A percentile compares a stretch with the other conserved stretches of the same genome.
Evolutionary conservation across 2,329 filamentous ascomycete genomes (phyloP).

Genomic region (Cladosporium velox): DNA sequence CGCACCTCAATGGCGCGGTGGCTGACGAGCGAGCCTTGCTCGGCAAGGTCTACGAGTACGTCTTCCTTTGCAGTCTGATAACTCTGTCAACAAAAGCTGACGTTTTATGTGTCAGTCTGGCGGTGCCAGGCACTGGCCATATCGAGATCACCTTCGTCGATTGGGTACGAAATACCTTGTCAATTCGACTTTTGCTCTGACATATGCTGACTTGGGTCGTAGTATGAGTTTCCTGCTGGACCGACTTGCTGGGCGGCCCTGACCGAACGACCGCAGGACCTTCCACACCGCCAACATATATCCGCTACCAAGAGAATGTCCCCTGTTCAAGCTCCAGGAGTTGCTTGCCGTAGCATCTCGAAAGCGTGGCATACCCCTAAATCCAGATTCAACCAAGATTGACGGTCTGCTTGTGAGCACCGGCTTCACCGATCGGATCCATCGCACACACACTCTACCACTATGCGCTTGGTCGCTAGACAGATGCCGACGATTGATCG

Average conservation of each 20-base stretch:
- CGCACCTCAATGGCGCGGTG: not conserved
- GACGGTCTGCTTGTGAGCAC: not conserved
- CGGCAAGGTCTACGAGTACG: not conserved
- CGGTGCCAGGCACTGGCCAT: not conserved
- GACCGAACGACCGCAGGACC: not conserved
- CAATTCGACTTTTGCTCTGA: not conserved
- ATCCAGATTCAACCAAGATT: not conserved
- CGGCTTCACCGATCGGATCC: not conserved
- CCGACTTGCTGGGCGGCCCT: not conserved
- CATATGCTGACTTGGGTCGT: not conserved
- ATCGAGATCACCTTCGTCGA: conserved; percentile 12
- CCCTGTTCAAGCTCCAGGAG: not conserved
- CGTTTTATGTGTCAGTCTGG: not conserved
- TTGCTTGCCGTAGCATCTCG: not conserved
- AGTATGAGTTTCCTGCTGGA: not conserved
- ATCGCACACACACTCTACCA: not conserved
- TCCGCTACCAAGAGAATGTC: not conserved
- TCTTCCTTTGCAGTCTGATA: not conserved
- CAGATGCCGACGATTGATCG: not conserved
- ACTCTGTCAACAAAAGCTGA: not conserved
- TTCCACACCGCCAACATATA: not conserved
- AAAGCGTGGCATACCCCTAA: not conserved
- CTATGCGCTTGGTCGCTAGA: not conserved
- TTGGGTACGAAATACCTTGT: not conserved
- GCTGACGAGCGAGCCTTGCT: not conserved